Percentiles rank a stretch among this genome's conserved stretches.
Evolutionary conservation across 306 rosid species (phyloP).

Genomic region (Dalbergia cochinchinensis): DNA sequence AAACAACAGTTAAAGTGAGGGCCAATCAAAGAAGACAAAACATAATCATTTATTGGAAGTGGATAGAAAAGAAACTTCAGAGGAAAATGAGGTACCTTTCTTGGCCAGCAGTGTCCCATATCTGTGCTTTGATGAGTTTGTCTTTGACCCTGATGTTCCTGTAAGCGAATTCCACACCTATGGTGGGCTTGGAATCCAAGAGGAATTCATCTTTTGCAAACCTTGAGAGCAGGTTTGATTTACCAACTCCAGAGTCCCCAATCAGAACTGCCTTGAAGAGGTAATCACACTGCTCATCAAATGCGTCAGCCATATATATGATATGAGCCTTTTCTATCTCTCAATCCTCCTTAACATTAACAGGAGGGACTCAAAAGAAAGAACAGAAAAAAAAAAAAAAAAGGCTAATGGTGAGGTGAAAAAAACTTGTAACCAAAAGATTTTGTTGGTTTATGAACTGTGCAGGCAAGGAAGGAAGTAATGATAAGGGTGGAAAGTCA

Average conservation of each 20-base stretch:
- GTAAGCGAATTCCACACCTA: conserved; percentile 95
- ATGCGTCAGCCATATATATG: conserved; percentile 64
- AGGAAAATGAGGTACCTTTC: conserved; percentile 64
- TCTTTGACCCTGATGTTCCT: conserved; percentile 74
- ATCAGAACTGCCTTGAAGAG: conserved; percentile 80
- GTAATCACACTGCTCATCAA: conserved; percentile 92
- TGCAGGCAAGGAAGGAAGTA: neutral
- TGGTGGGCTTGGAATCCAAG: conserved; percentile 87
- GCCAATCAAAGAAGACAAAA: neutral
- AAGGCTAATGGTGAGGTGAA: neutral
- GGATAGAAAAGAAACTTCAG: neutral
- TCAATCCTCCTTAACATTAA: neutral
- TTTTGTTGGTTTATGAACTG: neutral
- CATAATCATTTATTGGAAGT: conserved; percentile 13
- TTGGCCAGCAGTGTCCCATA: conserved; percentile 99
- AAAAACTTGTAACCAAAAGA: neutral
- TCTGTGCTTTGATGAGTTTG: conserved; percentile 88
- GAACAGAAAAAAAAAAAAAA: no score
- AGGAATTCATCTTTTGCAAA: conserved; percentile 79
- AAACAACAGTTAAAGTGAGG: neutral
- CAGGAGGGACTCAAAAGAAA: no score
- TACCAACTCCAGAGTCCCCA: conserved; percentile 95
- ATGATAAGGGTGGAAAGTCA: conserved; percentile 14
- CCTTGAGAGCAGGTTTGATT: conserved; percentile 86
- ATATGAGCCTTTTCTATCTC: neutral